Conservation (phyloP, 108 stramenopile species). For the Parietichytrium sp. region DNA sequence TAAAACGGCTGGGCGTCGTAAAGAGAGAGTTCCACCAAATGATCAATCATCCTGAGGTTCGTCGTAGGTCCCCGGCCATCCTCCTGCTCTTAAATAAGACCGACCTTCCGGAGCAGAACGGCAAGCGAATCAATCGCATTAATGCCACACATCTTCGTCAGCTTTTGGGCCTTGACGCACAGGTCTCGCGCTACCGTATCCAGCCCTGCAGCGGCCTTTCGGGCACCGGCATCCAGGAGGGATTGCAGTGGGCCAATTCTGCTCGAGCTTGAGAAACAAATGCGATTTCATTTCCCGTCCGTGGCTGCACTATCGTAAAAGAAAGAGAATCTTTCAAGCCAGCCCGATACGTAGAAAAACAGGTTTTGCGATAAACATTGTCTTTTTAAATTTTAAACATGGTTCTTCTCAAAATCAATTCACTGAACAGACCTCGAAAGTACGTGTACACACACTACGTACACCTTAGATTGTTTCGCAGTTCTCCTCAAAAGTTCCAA, state of each 20-base stretch:
- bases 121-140: background rate
- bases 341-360: too few relatives aligned
- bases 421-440: too few relatives aligned
- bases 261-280: too few relatives aligned
- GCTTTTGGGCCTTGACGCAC: slow-evolving; percentile 21
- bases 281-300: too few relatives aligned
- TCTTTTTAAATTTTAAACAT: too few relatives aligned
- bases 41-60: background rate
- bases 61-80: slow-evolving; percentile 4
- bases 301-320: too few relatives aligned
- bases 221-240: background rate
- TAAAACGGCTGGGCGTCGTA: background rate
- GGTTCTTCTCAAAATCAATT: too few relatives aligned
- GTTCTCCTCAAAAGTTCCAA: too few relatives aligned
- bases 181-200: background rate
- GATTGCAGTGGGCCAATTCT: slow-evolving; percentile 20
- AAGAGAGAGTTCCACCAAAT: slow-evolving; percentile 12
- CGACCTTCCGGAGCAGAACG: background rate
- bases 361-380: too few relatives aligned
- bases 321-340: too few relatives aligned
- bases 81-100: background rate
- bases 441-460: too few relatives aligned
- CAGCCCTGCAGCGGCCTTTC: background rate
- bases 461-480: too few relatives aligned
- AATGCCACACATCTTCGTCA: background rate